These are phyloP conservation scores for Trichoderma sp. DNA, from an alignment of 2,329 filamentous ascomycete species.

Conservation along the genomic window DNA sequence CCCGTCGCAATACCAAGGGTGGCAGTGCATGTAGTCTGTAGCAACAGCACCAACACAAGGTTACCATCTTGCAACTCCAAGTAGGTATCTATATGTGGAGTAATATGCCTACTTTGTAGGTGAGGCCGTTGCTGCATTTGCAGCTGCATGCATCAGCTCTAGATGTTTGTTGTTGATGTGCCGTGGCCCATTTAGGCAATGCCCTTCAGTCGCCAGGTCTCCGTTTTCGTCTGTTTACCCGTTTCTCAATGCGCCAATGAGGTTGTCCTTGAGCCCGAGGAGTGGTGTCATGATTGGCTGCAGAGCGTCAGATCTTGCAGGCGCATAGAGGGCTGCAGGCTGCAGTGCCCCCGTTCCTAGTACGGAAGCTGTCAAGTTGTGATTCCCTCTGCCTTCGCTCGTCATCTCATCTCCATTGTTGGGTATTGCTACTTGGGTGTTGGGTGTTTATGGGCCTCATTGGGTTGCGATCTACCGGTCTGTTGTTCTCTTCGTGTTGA, in stretches of 20 bases:
- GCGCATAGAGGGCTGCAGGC: constrained; percentile 2
- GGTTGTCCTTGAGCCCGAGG: background rate
- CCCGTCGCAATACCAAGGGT: too few species aligned
- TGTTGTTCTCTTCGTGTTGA: background rate
- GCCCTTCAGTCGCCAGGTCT: background rate
- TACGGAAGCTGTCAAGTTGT: constrained; percentile 10
- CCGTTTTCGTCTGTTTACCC: background rate
- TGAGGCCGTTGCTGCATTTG: constrained; percentile 6
- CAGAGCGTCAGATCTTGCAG: constrained; percentile 10
- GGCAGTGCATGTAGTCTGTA: too few species aligned
- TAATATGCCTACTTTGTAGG: background rate
- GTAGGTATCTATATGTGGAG: background rate
- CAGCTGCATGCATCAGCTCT: constrained; percentile 17
- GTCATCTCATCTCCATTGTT: constrained; percentile 22
- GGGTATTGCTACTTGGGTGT: constrained; percentile 19
- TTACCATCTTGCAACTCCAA: background rate
- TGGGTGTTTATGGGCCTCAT: constrained; percentile 6
- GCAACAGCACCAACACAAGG: background rate
- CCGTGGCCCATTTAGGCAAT: constrained; percentile 15
- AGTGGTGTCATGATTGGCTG: constrained; percentile 12
- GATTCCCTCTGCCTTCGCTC: background rate
- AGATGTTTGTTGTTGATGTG: constrained; percentile 20
- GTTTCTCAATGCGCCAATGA: background rate
- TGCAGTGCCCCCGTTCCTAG: constrained; percentile 6
- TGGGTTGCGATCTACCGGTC: background rate